Percentiles rank a stretch among this genome's conserved stretches.
Conservation (phyloP, 2,329 filamentous ascomycete species). For the Beauveria australis region DNA sequence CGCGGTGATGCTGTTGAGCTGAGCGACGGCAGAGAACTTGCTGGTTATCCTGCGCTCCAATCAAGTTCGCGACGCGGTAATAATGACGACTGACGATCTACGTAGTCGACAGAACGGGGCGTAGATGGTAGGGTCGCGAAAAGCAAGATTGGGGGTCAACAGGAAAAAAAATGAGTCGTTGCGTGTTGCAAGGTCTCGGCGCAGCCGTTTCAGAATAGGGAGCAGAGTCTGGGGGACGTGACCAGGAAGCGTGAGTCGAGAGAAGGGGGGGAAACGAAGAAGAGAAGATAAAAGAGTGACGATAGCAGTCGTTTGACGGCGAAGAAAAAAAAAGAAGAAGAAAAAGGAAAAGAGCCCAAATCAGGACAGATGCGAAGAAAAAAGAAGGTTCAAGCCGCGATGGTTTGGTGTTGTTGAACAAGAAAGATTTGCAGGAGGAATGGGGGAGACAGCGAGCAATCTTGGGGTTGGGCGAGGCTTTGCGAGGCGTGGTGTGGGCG, state of each 20-base stretch:
- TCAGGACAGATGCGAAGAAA: neutral
- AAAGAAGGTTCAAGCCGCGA: neutral
- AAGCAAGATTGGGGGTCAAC: neutral
- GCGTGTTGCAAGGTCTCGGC: slow-evolving; percentile 4
- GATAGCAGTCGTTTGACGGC: neutral
- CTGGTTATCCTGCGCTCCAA: neutral
- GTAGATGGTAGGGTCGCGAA: neutral
- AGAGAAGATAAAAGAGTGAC: slow-evolving; percentile 4
- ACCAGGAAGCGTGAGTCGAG: neutral
- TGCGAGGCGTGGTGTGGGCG: neutral
- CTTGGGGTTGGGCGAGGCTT: slow-evolving; percentile 5
- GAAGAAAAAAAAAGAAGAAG: neutral
- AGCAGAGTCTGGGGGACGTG: neutral
- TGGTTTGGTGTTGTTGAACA: neutral
- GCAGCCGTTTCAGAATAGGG: slow-evolving; percentile 11
- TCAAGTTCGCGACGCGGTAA: slow-evolving; percentile 5
- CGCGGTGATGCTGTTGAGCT: neutral
- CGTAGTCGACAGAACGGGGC: slow-evolving; percentile 1
- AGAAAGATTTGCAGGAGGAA: slow-evolving; percentile 9
- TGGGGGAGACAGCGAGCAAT: neutral
- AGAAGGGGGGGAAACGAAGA: neutral
- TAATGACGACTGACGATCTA: slow-evolving; percentile 8
- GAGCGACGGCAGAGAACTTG: neutral
- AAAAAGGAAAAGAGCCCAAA: neutral
- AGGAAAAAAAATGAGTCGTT: neutral